Evolutionary conservation across 2,329 filamentous ascomycete genomes (phyloP), one percentile per base, ranked within the genome.

Genomic region (Teratosphaeria nubilosa): DNA sequence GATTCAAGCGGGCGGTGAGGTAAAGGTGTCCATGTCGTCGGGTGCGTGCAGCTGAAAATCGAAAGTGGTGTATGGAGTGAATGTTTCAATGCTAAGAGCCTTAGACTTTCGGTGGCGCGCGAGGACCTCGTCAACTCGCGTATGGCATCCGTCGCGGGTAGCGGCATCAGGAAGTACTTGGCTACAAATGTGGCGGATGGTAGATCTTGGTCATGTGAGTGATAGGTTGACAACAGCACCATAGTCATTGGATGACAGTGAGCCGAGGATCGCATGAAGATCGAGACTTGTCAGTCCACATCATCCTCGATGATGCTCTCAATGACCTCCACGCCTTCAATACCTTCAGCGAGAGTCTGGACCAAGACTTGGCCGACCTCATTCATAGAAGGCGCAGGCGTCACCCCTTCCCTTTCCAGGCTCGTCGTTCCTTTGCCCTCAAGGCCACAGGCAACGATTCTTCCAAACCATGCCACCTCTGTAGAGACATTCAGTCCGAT

Each of bases 391-490:
- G 58, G 54, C 34, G 63, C 62, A 1, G 67, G 72, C 11, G 54
- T 51, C 5, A 75, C 72, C 0, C 76, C 75, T 71, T 88, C 80
- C 45, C 75, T 77, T 62, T 78, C 76, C 59, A 96, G 79, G 70
- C 83, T 91, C n/a, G 90, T 95, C 56, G 89, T 86, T 60, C 81
- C 78, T 75, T 88, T 89, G 25, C 87, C 91, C 61, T 86, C 84
- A 45, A 97, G 74, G 0, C 94, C 94, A 77, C 92, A 97, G 14
- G 91, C 87, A n/a, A 91, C 86, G 71, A 97, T 95, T 61, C 91
- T 80, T 25, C 81, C 77, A 67, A 82, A 86, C 81, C 83, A 88
- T 62, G 74, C 73, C 55, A 83, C 56, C 63, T 88, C 82, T 58
- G 86, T 83, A 63, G 77, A 75, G n/a, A 90, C 75, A 78, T 95